Conservation (phyloP, 2,329 filamentous ascomycete genomes). For the Pseudogymnoascus sp. region DNA sequence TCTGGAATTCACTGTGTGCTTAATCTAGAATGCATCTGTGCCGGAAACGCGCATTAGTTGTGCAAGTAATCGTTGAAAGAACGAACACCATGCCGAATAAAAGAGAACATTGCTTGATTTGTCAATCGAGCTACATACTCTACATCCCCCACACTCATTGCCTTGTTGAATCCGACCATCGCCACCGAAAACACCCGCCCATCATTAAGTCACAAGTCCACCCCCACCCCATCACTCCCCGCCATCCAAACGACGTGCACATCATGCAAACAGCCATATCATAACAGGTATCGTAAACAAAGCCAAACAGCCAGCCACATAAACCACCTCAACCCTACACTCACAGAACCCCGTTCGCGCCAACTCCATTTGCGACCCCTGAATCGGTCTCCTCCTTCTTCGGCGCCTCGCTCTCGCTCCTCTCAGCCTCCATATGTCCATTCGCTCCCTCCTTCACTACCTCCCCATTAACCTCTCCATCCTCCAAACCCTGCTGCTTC, state of each 20-base stretch:
- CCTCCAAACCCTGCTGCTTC: constrained; percentile 38
- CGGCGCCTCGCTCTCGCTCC: neutral
- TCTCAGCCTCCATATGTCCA: neutral
- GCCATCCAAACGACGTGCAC: neutral
- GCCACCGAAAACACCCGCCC: neutral
- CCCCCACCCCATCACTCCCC: neutral
- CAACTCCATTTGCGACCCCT: neutral
- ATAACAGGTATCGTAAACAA: constrained; percentile 9
- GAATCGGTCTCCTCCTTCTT: neutral
- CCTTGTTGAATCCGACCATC: neutral
- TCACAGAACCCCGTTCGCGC: neutral
- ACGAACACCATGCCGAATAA: neutral
- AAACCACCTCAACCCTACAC: neutral
- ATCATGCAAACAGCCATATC: neutral
- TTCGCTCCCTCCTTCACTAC: neutral
- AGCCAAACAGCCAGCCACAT: constrained; percentile 4
- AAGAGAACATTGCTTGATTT: constrained; percentile 3
- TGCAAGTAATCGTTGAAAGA: neutral
- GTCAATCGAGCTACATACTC: constrained; percentile 1
- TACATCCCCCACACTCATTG: neutral
- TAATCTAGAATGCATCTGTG: neutral
- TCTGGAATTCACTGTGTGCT: constrained; percentile 1
- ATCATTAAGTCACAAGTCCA: neutral
- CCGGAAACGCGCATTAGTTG: neutral
- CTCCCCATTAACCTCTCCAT: neutral